Base-by-base conservation (phyloP, 176 grass and related monocot species). In the Eragrostis nindensis region DNA sequence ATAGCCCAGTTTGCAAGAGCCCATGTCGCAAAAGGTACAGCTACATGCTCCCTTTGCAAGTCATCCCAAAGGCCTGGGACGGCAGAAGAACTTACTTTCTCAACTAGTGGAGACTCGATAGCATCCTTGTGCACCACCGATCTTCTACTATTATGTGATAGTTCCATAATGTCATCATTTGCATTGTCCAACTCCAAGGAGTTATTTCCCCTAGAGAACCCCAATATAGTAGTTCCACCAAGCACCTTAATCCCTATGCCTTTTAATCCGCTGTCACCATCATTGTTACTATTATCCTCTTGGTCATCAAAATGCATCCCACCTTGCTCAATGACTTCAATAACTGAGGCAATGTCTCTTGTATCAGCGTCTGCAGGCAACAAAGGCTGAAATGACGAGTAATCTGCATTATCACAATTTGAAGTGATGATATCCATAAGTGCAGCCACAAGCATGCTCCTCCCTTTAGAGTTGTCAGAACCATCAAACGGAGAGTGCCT, bases 1-100 rank as follows among this genome's bases (percentile, higher is more conserved):
- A 95, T 54, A 82, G 95, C 92, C 95, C 95, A 98, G 59, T 98
- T 98, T 81, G 95, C 92, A 82, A 98, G 74, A 76, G 95, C 95
- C 95, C 95, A 98, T 48, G 95, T 87, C 62, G 95, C 95, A 94
- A 98, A 98, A 81, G 95, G 95, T 73, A 98, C 92, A 65, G 95
- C 95, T 30, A 98, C 95, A 86, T 98, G 90, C 78, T 98, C 95
- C 77, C 95, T 91, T 80, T 98, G 92, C 80, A 98, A 77, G 80
- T 98, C 95, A 81, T 98, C 95, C 95, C 95, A 98, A 38, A 98
- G 87, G 38, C 95, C 95, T 55, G 95, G 95, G 12, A 87, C 79
- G 62, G 84, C 78, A 82, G 82, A 53, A 66, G 81, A 76, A 87
- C 70, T 84, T 63, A 82, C 50, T 68, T 73, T 91, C 42, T 86